phyloP scores from a whole-genome alignment of 495 filamentous ascomycete species.

The Lophiotrema nucula region DNA sequence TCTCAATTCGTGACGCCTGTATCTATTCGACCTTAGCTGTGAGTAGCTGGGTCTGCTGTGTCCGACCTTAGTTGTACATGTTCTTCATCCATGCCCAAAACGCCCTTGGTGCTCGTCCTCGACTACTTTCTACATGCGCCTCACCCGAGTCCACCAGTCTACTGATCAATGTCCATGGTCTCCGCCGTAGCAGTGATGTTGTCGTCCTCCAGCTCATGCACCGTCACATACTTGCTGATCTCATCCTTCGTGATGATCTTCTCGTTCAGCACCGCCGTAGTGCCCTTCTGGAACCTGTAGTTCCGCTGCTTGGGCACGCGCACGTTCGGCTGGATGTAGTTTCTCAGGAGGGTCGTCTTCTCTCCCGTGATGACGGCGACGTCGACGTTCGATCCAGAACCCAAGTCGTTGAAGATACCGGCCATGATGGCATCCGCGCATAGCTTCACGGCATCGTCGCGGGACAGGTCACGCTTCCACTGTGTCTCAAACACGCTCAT shows the following conservation, averaged over 20 bases:
- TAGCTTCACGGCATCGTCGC: slow-evolving; percentile 78
- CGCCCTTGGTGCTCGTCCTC: neutral
- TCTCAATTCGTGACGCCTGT: too few relatives aligned
- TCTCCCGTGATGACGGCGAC: slow-evolving; percentile 90
- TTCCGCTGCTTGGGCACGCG: slow-evolving; percentile 86
- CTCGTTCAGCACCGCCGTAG: slow-evolving; percentile 90
- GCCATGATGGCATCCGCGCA: slow-evolving; percentile 87
- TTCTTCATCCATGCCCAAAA: slow-evolving; percentile 15
- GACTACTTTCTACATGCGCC: neutral
- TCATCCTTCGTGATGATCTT: slow-evolving; percentile 89
- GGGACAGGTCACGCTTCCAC: slow-evolving; percentile 79
- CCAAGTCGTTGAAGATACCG: slow-evolving; percentile 99
- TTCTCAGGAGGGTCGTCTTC: slow-evolving; percentile 87
- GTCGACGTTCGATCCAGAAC: slow-evolving; percentile 95
- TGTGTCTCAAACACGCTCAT: slow-evolving; percentile 98
- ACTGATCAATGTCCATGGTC: slow-evolving; percentile 92
- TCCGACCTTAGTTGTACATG: slow-evolving; percentile 9
- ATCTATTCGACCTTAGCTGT: too few relatives aligned
- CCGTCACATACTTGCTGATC: slow-evolving; percentile 89
- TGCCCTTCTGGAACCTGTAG: slow-evolving; percentile 85
- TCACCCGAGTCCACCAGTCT: too few relatives aligned
- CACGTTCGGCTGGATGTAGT: slow-evolving; percentile 89
- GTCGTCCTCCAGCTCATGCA: slow-evolving; percentile 72
- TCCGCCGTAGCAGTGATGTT: slow-evolving; percentile 62
- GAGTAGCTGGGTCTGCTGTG: too few relatives aligned